A percentile compares a stretch with the other conserved stretches of the same genome.
phyloP scores from a whole-genome alignment of 495 filamentous ascomycete genomes.

The Cercophora samala region DNA sequence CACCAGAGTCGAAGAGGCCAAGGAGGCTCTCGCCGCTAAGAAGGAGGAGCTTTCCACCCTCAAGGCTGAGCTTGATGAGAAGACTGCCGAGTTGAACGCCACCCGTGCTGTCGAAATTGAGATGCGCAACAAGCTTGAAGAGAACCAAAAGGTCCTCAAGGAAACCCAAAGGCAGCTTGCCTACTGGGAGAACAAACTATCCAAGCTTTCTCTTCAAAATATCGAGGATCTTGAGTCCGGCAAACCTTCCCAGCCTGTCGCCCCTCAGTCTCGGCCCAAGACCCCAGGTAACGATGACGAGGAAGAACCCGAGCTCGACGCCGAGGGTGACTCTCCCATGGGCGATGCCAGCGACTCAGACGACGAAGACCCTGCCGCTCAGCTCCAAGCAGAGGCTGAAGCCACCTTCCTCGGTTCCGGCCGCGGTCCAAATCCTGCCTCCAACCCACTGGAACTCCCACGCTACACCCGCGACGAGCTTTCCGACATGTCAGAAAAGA shows the following conservation, averaged over 20 bases:
- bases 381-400: slow-evolving; percentile 24
- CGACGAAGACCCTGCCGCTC: slow-evolving; percentile 20
- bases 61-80: slow-evolving; percentile 83
- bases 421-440: neutral
- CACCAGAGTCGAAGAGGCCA: slow-evolving; percentile 77
- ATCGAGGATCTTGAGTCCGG: slow-evolving; percentile 59
- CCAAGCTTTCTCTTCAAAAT: slow-evolving; percentile 74
- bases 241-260: slow-evolving; percentile 6
- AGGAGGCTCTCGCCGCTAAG: slow-evolving; percentile 74
- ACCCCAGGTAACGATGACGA: slow-evolving; percentile 12
- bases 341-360: slow-evolving; percentile 22
- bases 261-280: neutral
- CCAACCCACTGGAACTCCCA: slow-evolving; percentile 58
- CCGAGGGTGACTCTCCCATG: slow-evolving; percentile 18
- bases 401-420: slow-evolving; percentile 28
- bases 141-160: slow-evolving; percentile 81
- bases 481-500: slow-evolving; percentile 84
- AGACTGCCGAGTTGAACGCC: slow-evolving; percentile 82
- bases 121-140: slow-evolving; percentile 96
- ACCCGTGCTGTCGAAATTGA: slow-evolving; percentile 90
- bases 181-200: slow-evolving; percentile 86
- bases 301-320: slow-evolving; percentile 13
- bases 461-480: slow-evolving; percentile 87
- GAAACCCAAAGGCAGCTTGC: slow-evolving; percentile 82
- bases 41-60: slow-evolving; percentile 73